Evolutionary conservation across 1,284 basidiomycete species (phyloP).

Genomic region (Ustilago trichophora): DNA sequence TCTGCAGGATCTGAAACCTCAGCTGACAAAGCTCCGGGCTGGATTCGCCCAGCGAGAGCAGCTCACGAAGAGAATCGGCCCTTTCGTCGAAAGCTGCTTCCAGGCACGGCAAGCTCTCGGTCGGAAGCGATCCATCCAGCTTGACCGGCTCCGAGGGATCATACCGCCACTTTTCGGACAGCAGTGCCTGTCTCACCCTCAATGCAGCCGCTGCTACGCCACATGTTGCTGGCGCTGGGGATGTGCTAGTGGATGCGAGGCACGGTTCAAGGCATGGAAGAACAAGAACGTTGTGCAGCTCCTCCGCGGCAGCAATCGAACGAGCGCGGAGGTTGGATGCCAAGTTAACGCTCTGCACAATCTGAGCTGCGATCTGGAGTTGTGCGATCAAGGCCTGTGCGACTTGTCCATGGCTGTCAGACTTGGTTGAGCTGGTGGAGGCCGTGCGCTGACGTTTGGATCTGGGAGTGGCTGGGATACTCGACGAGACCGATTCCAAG

Average conservation of each 20-base stretch:
- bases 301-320: conserved; percentile 30
- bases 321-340: conserved; percentile 24
- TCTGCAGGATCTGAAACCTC: conserved; percentile 32
- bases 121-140: conserved; percentile 37
- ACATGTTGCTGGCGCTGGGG: not conserved
- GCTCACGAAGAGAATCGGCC: conserved; percentile 22
- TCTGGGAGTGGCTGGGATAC: not conserved
- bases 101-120: conserved; percentile 26
- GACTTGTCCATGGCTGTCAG: not conserved
- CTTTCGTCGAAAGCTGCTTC: conserved; percentile 29
- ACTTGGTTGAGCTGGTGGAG: conserved; percentile 1
- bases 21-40: conserved; percentile 4
- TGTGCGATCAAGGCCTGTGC: conserved; percentile 10
- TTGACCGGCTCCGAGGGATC: conserved; percentile 36
- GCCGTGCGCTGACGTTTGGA: conserved; percentile 24
- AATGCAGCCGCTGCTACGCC: conserved; percentile 36
- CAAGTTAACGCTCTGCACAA: conserved; percentile 31
- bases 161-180: conserved; percentile 41
- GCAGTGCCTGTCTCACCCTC: conserved; percentile 23
- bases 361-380: conserved; percentile 24
- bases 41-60: not conserved
- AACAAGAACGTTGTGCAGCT: conserved; percentile 25
- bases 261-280: conserved; percentile 28
- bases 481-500: not conserved
- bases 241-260: not conserved